A percentile compares a stretch with the other conserved stretches of the same genome.
Evolutionary conservation across 2,329 filamentous ascomycete species (phyloP).

Genomic region (Alternaria dauci): DNA sequence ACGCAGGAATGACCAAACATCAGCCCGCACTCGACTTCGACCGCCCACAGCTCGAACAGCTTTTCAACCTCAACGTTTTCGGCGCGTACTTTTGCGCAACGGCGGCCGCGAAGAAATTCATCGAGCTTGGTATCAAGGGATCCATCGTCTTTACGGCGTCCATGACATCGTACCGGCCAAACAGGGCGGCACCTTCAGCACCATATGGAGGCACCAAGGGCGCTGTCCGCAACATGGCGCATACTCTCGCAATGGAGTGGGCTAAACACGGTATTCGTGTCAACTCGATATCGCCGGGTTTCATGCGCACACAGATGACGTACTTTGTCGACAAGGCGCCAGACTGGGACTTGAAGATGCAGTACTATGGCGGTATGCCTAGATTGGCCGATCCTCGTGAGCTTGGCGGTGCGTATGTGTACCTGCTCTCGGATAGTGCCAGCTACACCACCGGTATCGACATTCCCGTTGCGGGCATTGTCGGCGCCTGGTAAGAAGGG

Average conservation of each 20-base stretch:
- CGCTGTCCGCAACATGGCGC: slow-evolving; percentile 54
- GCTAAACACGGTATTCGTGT: slow-evolving; percentile 81
- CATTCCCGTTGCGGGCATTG: slow-evolving; percentile 59
- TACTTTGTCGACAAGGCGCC: slow-evolving; percentile 60
- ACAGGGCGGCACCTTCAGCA: slow-evolving; percentile 61
- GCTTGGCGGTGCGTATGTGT: slow-evolving; percentile 60
- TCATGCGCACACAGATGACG: slow-evolving; percentile 77
- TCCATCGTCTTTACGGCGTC: slow-evolving; percentile 60
- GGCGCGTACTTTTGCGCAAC: slow-evolving; percentile 58
- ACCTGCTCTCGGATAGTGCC: slow-evolving; percentile 57
- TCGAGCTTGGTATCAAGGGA: slow-evolving; percentile 57
- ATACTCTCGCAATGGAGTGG: slow-evolving; percentile 80
- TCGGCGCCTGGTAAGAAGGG: slow-evolving; percentile 53
- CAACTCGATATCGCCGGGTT: slow-evolving; percentile 84
- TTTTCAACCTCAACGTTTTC: slow-evolving; percentile 60
- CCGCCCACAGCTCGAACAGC: slow-evolving; percentile 57
- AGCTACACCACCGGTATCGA: slow-evolving; percentile 61
- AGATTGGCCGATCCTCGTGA: slow-evolving; percentile 62
- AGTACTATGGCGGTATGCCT: slow-evolving; percentile 64
- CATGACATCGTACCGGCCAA: slow-evolving; percentile 61
- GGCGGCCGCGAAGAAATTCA: slow-evolving; percentile 57
- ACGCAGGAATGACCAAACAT: slow-evolving; percentile 62
- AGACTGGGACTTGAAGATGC: slow-evolving; percentile 62
- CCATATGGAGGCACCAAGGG: slow-evolving; percentile 56
- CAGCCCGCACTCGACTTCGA: slow-evolving; percentile 63